These are phyloP conservation scores for Magnolia officinalis DNA, from an alignment of 164 flowering plant genomes.

Conservation along the genomic window DNA sequence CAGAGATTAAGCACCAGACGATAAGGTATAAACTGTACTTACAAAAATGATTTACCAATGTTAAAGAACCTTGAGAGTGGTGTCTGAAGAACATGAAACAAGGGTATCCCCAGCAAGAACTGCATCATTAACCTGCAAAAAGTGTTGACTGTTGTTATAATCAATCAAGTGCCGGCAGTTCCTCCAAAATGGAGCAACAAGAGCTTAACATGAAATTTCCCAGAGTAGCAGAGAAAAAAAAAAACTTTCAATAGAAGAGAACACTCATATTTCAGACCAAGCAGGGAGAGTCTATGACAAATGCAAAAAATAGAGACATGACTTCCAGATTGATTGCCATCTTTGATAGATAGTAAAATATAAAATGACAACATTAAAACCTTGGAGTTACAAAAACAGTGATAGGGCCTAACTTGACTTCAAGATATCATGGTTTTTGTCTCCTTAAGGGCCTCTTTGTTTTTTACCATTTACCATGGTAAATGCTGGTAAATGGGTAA, in stretches of 20 bases:
- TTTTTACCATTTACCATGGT: no score
- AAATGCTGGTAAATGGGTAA: no score
- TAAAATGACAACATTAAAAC: background rate
- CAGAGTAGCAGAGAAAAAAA: background rate
- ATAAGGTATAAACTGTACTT: conserved; percentile 11
- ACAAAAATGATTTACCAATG: background rate
- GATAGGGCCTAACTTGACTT: no score
- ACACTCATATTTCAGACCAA: background rate
- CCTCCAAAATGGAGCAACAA: background rate
- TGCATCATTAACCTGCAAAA: conserved; percentile 86
- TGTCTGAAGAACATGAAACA: conserved; percentile 93
- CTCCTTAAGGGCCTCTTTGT: no score
- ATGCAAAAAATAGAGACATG: background rate
- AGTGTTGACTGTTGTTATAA: conserved; percentile 11
- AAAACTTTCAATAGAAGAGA: background rate
- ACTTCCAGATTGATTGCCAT: background rate
- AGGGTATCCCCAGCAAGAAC: conserved; percentile 78
- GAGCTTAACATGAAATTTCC: background rate
- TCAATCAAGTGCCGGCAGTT: background rate
- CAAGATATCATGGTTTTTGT: no score
- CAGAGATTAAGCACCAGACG: conserved; percentile 5
- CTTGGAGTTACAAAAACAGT: background rate
- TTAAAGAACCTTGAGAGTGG: conserved; percentile 75
- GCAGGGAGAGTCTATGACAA: background rate
- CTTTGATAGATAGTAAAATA: background rate